Base-by-base conservation (phyloP, 2,329 filamentous ascomycete species). In the Xylaria hypoxylon region DNA sequence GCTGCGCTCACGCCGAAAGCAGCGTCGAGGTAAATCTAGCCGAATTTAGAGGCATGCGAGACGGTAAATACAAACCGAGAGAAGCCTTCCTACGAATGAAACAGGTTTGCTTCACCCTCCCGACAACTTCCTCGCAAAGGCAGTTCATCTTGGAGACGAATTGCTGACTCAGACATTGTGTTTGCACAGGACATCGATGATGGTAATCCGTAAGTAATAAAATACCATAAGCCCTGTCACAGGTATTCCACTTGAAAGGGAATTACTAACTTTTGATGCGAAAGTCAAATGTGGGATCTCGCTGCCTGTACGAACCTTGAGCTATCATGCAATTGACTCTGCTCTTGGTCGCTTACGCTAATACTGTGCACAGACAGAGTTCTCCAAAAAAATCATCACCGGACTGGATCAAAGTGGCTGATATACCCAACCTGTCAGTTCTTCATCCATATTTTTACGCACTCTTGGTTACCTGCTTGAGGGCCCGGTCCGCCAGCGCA, bases 61-160 rank as follows among this genome's bases (percentile, higher is more conserved):
- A 96, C 76, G 95, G 95, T 22, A 92, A 95, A 80, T 97, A 97
- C 80, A 90, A 92, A 78, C 90, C 93, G 0, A 89, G 89, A 74
- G 90, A 93, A 78, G 95, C 93, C 1, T 92, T 93, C 74, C 83
- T 98, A 59, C 90, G 95, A 68, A 97, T 98, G 94, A 97, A 97
- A 83, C 93, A 56, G 55, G 55, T 33, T 42, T 10, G 26, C 45
- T 48, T 48, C 11, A 5, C 42, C 42, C 28, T 31, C 28, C 28
- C 8, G 5, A 31, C 28, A 31, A 31, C 28, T 31, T 33, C 8
- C n/a, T 13, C 28, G 15, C 3, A 4, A 15, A 8, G 2, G 52
- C 52, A 28, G 17, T n/a, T 56, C 7, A n/a, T 19, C 15, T 13
- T 28, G n/a, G 52, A 56, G 35, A 15, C 11, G 5, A 15, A 45